Evolutionary conservation across 1,284 basidiomycete species (phyloP).

Genomic region (Rhodotorula sp.): DNA sequence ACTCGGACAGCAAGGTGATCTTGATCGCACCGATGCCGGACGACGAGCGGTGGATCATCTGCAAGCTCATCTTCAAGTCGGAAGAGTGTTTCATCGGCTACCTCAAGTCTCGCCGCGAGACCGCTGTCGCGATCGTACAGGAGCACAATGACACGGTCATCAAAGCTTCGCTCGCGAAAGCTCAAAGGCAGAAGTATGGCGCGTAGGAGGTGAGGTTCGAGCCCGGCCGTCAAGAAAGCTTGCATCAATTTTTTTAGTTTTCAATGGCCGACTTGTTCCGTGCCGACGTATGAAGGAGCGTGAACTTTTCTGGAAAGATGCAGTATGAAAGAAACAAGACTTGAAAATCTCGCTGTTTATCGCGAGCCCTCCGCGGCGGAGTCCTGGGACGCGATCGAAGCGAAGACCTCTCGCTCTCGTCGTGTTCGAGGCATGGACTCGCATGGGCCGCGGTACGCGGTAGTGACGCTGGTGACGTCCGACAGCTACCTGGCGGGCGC

Average conservation of each 20-base stretch:
- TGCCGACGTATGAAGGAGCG: no score
- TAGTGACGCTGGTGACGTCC: constrained; percentile 74
- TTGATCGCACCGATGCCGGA: not conserved
- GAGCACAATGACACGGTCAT: not conserved
- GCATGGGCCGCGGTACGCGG: constrained; percentile 13
- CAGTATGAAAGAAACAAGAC: not conserved
- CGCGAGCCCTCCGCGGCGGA: no score
- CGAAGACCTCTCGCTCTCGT: not conserved
- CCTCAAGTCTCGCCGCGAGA: not conserved
- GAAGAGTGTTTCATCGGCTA: not conserved
- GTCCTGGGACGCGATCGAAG: not conserved
- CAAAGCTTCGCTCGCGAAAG: not conserved
- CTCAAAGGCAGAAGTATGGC: not conserved
- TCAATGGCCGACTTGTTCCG: no score
- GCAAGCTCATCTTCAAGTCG: not conserved
- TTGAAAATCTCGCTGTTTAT: no score
- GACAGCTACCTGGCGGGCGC: constrained; percentile 89
- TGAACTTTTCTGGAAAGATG: no score
- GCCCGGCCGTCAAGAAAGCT: no score
- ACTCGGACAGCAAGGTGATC: not conserved
- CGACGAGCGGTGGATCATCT: not conserved
- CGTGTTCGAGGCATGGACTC: not conserved
- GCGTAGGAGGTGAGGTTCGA: not conserved
- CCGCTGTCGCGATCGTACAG: not conserved
- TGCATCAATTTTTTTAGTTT: no score